Conservation (phyloP, 2,329 filamentous ascomycete species). For the Penicillium sp. region DNA sequence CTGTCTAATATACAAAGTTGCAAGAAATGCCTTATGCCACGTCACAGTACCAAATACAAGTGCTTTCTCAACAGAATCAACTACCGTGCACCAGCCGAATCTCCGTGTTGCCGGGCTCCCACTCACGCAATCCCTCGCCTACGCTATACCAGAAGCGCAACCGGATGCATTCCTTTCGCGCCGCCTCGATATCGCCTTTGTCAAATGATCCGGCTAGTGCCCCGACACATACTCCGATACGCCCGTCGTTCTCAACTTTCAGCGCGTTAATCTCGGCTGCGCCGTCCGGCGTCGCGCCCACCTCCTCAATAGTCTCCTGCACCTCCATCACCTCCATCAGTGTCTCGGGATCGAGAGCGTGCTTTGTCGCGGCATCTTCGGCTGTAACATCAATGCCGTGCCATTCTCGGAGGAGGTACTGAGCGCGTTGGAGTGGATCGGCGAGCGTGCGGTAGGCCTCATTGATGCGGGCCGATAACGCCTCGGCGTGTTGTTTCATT, state of each 20-base stretch:
- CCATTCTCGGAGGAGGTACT: slow-evolving; percentile 70
- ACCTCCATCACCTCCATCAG: slow-evolving; percentile 86
- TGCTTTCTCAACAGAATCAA: slow-evolving; percentile 31
- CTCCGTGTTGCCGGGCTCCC: slow-evolving; percentile 71
- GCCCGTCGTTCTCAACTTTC: slow-evolving; percentile 63
- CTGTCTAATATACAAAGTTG: not conserved
- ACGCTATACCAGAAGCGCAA: slow-evolving; percentile 92
- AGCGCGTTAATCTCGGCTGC: slow-evolving; percentile 65
- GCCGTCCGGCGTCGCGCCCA: slow-evolving; percentile 44
- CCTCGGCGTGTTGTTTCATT: slow-evolving; percentile 65
- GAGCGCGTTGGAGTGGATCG: slow-evolving; percentile 76
- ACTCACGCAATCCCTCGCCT: slow-evolving; percentile 72
- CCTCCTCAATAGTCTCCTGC: slow-evolving; percentile 71
- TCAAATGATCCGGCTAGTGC: slow-evolving; percentile 64
- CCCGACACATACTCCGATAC: slow-evolving; percentile 64
- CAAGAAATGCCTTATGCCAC: too few species aligned
- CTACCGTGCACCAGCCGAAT: slow-evolving; percentile 53
- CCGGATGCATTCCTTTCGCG: slow-evolving; percentile 69
- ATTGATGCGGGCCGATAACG: slow-evolving; percentile 79
- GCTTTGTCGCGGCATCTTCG: slow-evolving; percentile 70
- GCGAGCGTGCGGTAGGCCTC: slow-evolving; percentile 84
- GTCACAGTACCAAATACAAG: not conserved
- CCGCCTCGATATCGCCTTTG: slow-evolving; percentile 62
- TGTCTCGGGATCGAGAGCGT: slow-evolving; percentile 67
- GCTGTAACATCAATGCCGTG: slow-evolving; percentile 71